Evolutionary conservation across 2,329 filamentous ascomycete species (phyloP).

Genomic region (Fusarium secorum): DNA sequence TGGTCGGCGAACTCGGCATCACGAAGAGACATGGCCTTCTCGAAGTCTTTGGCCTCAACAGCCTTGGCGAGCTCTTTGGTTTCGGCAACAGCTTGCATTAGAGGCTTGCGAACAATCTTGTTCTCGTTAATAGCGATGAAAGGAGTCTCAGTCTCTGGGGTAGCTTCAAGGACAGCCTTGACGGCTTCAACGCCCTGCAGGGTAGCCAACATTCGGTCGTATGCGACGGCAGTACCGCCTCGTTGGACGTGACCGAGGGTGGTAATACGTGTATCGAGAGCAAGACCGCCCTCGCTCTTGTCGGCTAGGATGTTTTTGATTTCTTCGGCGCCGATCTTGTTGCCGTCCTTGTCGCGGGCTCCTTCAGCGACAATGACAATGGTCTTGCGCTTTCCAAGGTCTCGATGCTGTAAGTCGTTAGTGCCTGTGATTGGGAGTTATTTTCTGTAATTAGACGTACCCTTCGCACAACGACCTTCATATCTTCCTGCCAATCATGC

Average conservation of each 20-base stretch:
- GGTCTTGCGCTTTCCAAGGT: slow-evolving; percentile 92
- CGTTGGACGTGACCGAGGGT: slow-evolving; percentile 97
- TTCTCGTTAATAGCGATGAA: slow-evolving; percentile 98
- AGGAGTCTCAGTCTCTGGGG: slow-evolving; percentile 86
- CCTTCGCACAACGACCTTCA: slow-evolving; percentile 79
- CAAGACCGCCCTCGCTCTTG: slow-evolving; percentile 69
- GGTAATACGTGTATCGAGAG: slow-evolving; percentile 91
- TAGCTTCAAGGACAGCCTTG: slow-evolving; percentile 87
- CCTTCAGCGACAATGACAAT: slow-evolving; percentile 98
- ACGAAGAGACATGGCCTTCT: slow-evolving; percentile 83
- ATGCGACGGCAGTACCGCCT: slow-evolving; percentile 90
- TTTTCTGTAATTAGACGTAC: slow-evolving; percentile 52
- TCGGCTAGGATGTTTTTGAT: slow-evolving; percentile 90
- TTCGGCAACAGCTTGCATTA: slow-evolving; percentile 86
- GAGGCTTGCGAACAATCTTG: slow-evolving; percentile 89
- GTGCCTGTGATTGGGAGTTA: neutral
- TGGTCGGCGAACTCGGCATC: slow-evolving; percentile 96
- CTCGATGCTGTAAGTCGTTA: slow-evolving; percentile 71
- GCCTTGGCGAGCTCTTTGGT: slow-evolving; percentile 85
- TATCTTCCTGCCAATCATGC: slow-evolving; percentile 88
- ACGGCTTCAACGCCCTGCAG: slow-evolving; percentile 95
- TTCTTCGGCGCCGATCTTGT: slow-evolving; percentile 80
- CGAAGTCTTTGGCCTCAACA: slow-evolving; percentile 86
- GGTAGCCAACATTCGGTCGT: slow-evolving; percentile 92
- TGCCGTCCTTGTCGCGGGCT: slow-evolving; percentile 83